Conservation (phyloP, 1,139 yeast genomes). For the Suhomyces choctaworum region DNA sequence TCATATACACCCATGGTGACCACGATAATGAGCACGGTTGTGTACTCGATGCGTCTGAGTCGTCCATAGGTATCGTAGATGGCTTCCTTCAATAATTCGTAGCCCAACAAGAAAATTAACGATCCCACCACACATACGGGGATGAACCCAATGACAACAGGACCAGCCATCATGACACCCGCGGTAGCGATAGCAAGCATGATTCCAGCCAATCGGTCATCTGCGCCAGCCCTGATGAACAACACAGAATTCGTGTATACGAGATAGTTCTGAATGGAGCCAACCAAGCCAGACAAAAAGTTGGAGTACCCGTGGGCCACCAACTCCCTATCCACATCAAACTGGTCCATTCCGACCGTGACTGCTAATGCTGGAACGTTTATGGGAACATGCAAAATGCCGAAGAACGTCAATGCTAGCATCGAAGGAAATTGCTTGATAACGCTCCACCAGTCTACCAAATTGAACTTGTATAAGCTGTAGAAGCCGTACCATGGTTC, state of each 20-base stretch:
- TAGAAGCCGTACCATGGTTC: conserved; percentile 92
- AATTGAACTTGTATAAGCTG: conserved; percentile 62
- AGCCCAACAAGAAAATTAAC: conserved; percentile 83
- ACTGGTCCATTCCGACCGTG: conserved; percentile 79
- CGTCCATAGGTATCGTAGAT: conserved; percentile 81
- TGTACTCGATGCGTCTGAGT: conserved; percentile 72
- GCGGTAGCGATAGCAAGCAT: conserved; percentile 81
- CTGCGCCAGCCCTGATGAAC: conserved; percentile 93
- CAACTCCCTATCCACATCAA: conserved; percentile 88
- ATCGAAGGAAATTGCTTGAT: conserved; percentile 79
- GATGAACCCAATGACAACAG: conserved; percentile 86
- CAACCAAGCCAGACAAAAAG: conserved; percentile 75
- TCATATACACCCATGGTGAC: conserved; percentile 95
- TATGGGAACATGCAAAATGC: conserved; percentile 93
- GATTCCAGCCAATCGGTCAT: conserved; percentile 82
- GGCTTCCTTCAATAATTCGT: conserved; percentile 85
- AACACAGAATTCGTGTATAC: conserved; percentile 92
- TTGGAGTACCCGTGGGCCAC: conserved; percentile 97
- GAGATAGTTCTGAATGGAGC: conserved; percentile 89
- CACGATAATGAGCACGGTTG: conserved; percentile 81
- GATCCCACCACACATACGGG: conserved; percentile 97
- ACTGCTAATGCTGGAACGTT: conserved; percentile 97
- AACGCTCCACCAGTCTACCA: conserved; percentile 74
- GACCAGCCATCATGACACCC: conserved; percentile 82
- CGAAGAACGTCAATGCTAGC: conserved; percentile 94